Evolutionary conservation across 176 grass and related monocot species (phyloP), one percentile per base, ranked within the genome.

Genomic region (Bothriochloa decipiens): DNA sequence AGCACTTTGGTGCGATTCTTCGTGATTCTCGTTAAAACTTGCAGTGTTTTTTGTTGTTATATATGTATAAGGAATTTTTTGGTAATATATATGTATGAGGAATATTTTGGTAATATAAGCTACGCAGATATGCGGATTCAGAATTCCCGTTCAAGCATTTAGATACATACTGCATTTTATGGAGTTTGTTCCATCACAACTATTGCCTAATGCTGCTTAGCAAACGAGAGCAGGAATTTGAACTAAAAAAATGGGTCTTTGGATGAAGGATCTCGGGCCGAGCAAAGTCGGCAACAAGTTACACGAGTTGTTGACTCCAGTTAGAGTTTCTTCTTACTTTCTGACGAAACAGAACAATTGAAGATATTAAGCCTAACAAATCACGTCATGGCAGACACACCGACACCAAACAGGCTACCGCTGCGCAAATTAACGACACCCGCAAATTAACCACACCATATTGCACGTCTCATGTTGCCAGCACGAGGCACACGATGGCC

Each of bases 331-430:
- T n/a, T n/a, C n/a, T n/a, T n/a, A n/a, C n/a, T n/a, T n/a, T n/a
- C n/a, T n/a, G n/a, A n/a, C n/a, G n/a, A n/a, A n/a, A n/a, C n/a
- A n/a, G n/a, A n/a, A n/a, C 53, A 22, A 22, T n/a, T 22, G 20
- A 4, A 23, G 22, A 60, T 10, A 23, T 23, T 60, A 23, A 23
- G 1, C 55, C 55, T 23, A 8, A 60, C 20, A 23, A 23, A 60
- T 18, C 22, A 6, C 53, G 18, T 18, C 53, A 57, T 22, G 53
- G 53, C 53, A 57, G 53, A 18, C 6, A 57, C 53, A 22, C 7
- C 6, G 53, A 36, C 73, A 73, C 70, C 10, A 76, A 76, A 37
- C 74, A 76, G 57, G 29, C 33, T 53, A 55, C 20, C 17, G 22
- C 32, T 16, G 12, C 2, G 47, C 73, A 35, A 79, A 25, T 25